Evolutionary conservation across 768 basidiomycete species (phyloP).

Genomic region (Crepidotus variabilis): DNA sequence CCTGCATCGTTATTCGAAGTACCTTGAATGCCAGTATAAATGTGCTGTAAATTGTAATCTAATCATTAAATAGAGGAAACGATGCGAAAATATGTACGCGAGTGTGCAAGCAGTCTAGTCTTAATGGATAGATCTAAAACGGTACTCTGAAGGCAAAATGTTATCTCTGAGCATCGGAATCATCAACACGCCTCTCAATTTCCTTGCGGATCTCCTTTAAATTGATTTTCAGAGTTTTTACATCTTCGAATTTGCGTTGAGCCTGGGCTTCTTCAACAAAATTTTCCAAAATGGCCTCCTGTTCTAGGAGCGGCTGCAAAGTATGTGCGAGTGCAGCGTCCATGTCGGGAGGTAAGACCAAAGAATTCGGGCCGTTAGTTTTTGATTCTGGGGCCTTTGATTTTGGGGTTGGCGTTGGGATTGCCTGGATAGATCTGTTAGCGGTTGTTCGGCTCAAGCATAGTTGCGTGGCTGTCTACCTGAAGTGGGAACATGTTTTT

Average conservation of each 20-base stretch:
- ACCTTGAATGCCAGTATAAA: conserved; percentile 1
- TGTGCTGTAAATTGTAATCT: neutral
- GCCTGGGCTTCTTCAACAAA: conserved; percentile 90
- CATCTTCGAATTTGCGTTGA: conserved; percentile 94
- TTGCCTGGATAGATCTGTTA: conserved; percentile 27
- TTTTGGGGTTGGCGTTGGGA: conserved; percentile 42
- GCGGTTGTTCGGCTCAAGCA: neutral
- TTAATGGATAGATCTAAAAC: no score
- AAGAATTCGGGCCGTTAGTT: conserved; percentile 13
- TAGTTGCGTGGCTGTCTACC: conserved; percentile 29
- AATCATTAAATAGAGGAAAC: no score
- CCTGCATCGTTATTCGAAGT: conserved; percentile 4
- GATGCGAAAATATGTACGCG: neutral
- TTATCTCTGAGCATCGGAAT: conserved; percentile 3
- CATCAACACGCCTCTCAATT: conserved; percentile 62
- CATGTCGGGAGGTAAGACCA: conserved; percentile 36
- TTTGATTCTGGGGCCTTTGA: conserved; percentile 11
- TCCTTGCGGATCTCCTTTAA: conserved; percentile 80
- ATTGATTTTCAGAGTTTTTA: conserved; percentile 76
- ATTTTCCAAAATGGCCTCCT: conserved; percentile 86
- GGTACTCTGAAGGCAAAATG: no score
- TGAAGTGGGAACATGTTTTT: conserved; percentile 89
- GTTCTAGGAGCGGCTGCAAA: conserved; percentile 88
- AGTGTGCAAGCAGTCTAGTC: no score
- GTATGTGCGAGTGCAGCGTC: conserved; percentile 68